Evolutionary conservation across 129 eudicot species (phyloP), one percentile per base, ranked within the genome.

Genomic region (Pseudognaphalium luteoalbum): DNA sequence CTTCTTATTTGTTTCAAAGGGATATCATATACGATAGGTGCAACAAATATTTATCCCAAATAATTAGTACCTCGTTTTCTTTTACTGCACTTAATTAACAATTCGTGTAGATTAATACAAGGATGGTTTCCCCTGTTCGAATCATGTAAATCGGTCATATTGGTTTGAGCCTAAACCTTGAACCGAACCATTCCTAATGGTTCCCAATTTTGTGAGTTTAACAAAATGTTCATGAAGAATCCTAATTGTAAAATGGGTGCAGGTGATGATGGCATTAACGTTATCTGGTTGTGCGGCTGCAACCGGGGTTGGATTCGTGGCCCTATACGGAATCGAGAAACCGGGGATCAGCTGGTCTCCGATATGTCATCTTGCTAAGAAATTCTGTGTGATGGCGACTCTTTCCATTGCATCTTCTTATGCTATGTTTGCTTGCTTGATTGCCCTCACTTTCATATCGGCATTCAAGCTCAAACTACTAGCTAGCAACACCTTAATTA

Each of bases 271-370:
- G 83, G 76, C 15, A 30, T 72, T 65, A 66, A 37, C 35, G 25
- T 35, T 79, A 21, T 79, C 83, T 10, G 78, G 78, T 16, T 71
- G 78, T 22, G 66, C 83, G 12, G 83, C 83, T n/a, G 83, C 83
- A 21, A 63, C 83, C 0, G 67, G 67, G 6, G 78, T 79, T 0
- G 83, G 83, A 54, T 51, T 79, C 5, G 72, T 79, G 57, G 83
- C 47, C 4, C 34, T 79, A 52, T 37, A 51, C 2, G 83, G 83
- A 72, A 51, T 79, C 11, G 73, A 79, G 34, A 29, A 72, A 33
- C 83, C 83, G 0, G 83, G 83, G 76, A 79, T 79, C 3, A 79
- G 83, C 11, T 79, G 83, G 83, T 50, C 71, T 63, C 83, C 83
- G 22, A 39, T 79, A 11, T 79, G 83, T 35, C 37, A 42, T 56